Percentiles rank a stretch among this genome's conserved stretches.
Conservation (phyloP, 352 stramenopile species). For the Aphanomyces euteiches region DNA sequence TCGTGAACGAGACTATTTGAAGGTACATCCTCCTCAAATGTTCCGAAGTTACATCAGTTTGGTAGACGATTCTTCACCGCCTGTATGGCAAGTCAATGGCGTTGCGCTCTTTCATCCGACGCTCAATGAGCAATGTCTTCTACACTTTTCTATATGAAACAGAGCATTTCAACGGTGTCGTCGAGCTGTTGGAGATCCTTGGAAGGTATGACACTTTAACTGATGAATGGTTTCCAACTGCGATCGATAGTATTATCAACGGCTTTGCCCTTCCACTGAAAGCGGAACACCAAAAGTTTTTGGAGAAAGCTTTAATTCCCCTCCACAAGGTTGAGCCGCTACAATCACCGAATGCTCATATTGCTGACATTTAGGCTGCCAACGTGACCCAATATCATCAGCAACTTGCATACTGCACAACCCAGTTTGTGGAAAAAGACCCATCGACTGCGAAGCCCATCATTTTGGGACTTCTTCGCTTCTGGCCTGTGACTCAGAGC, state of each 20-base stretch:
- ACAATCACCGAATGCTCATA: not conserved
- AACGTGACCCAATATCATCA: conserved; percentile 97
- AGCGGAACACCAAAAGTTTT: conserved; percentile 95
- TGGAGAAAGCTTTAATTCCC: conserved; percentile 92
- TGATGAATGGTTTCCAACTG: conserved; percentile 4
- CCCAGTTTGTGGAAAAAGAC: conserved; percentile 99
- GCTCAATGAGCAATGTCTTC: conserved; percentile 98
- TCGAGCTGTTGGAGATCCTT: conserved; percentile 98
- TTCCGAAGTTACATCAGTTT: not conserved
- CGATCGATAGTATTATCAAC: conserved; percentile 95
- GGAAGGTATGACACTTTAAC: conserved; percentile 48
- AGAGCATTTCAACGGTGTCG: conserved; percentile 92
- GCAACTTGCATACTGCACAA: conserved; percentile 98
- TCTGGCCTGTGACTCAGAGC: conserved; percentile 91
- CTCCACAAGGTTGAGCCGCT: conserved; percentile 90
- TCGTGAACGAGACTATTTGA: conserved; percentile 98
- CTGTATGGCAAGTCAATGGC: conserved; percentile 99
- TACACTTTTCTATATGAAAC: conserved; percentile 99
- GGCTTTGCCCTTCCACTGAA: conserved; percentile 98
- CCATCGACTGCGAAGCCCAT: conserved; percentile 92
- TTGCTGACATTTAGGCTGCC: conserved; percentile 41
- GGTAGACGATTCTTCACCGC: conserved; percentile 94
- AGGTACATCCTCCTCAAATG: conserved; percentile 42
- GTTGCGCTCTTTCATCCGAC: conserved; percentile 96
- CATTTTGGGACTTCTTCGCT: conserved; percentile 92